Percentiles rank a stretch among this genome's conserved stretches.
Evolutionary conservation across 345 rosid species (phyloP).

Genomic region (Eucalyptus pauciflora): DNA sequence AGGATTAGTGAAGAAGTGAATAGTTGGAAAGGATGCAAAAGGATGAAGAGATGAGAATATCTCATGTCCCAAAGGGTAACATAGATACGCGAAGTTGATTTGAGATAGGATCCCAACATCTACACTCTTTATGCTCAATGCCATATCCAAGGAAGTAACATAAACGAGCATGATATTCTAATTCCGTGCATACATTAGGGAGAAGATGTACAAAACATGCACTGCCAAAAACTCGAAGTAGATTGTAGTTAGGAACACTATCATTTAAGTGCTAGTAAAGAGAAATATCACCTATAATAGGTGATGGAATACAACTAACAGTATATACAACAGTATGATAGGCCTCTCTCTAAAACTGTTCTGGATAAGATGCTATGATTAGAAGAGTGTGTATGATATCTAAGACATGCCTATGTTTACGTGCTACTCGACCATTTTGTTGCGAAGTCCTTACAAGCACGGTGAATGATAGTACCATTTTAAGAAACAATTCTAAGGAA

Average conservation of each 20-base stretch:
- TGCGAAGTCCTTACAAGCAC: no score
- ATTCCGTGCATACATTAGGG: background rate
- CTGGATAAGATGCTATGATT: fast-evolving
- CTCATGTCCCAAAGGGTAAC: no score
- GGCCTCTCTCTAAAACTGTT: background rate
- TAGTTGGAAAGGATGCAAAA: no score
- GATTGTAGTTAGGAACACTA: background rate
- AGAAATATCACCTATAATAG: background rate
- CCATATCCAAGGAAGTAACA: background rate
- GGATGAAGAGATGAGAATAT: no score
- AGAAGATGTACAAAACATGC: background rate
- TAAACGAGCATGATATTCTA: background rate
- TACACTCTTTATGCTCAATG: no score
- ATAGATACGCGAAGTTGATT: background rate
- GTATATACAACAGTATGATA: background rate
- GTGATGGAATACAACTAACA: background rate
- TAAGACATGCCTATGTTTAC: background rate
- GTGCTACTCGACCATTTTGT: no score
- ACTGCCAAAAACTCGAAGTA: background rate
- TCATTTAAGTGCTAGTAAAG: background rate
- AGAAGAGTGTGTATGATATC: background rate
- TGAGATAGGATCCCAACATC: background rate
- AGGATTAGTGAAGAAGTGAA: no score
- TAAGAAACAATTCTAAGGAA: background rate
- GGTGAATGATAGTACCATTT: no score